Conservation (phyloP, 768 basidiomycete genomes). For the Chalciporus pseudorubinellus region DNA sequence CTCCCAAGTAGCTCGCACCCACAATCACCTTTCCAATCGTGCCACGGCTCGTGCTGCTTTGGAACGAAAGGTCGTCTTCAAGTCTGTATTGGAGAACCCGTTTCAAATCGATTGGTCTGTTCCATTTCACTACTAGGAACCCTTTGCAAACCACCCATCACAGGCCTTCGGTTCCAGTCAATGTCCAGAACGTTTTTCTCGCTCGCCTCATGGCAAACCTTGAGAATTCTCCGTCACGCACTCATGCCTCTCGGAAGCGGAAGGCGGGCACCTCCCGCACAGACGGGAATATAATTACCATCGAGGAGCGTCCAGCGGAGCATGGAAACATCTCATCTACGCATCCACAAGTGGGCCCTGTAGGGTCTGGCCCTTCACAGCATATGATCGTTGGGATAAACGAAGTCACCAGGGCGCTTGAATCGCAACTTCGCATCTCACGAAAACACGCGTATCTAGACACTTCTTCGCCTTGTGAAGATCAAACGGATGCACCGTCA, state of each 20-base stretch:
- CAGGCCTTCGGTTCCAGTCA: constrained; percentile 64
- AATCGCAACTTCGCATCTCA: constrained; percentile 46
- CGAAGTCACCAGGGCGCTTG: constrained; percentile 71
- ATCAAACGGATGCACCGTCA: background rate
- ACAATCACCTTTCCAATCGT: constrained; percentile 64
- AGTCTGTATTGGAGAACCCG: constrained; percentile 69
- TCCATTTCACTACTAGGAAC: constrained; percentile 5
- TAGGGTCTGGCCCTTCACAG: constrained; percentile 1
- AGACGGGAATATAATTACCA: constrained; percentile 29
- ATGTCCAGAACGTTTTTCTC: constrained; percentile 60
- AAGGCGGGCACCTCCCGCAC: background rate
- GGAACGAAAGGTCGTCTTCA: constrained; percentile 67
- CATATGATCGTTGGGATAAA: constrained; percentile 74
- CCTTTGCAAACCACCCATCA: background rate
- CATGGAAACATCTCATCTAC: background rate
- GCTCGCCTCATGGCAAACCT: constrained; percentile 49
- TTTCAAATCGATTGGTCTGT: constrained; percentile 65
- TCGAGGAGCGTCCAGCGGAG: background rate
- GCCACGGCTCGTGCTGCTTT: constrained; percentile 41
- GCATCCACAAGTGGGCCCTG: background rate
- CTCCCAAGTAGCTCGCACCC: constrained; percentile 47
- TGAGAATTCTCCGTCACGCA: constrained; percentile 43
- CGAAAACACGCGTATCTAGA: constrained; percentile 14
- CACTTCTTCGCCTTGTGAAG: background rate
- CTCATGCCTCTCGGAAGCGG: constrained; percentile 24